Evolutionary conservation across 495 filamentous ascomycete species (phyloP).

Genomic region (Penicillium diatomitis): DNA sequence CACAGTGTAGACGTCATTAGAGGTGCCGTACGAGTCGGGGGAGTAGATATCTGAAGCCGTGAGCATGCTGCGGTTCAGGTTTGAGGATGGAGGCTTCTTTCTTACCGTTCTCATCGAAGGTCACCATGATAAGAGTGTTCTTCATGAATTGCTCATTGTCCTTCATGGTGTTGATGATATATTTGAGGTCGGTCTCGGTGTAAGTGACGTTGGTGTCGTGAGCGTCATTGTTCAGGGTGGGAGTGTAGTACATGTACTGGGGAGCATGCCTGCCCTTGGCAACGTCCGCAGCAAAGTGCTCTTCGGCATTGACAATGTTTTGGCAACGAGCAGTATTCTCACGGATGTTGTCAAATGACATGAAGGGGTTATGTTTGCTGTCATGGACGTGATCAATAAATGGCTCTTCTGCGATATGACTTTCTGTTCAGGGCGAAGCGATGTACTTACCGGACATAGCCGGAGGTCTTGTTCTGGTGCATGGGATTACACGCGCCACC

Average conservation of each 20-base stretch:
- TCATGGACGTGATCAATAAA: background rate
- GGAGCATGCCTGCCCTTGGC: slow-evolving; percentile 3
- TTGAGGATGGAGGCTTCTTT: background rate
- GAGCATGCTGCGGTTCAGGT: background rate
- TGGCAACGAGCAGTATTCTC: slow-evolving; percentile 5
- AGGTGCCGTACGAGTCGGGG: slow-evolving; percentile 14
- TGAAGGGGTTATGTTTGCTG: slow-evolving; percentile 11
- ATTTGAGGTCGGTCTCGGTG: background rate
- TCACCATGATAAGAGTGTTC: slow-evolving; percentile 30
- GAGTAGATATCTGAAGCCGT: slow-evolving; percentile 17
- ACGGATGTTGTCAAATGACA: slow-evolving; percentile 12
- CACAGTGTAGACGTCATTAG: slow-evolving; percentile 4
- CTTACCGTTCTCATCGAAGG: slow-evolving; percentile 30
- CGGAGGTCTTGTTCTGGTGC: slow-evolving; percentile 1
- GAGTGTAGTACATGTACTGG: slow-evolving; percentile 6
- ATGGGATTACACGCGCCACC: slow-evolving; percentile 7
- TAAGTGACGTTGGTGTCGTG: slow-evolving; percentile 9
- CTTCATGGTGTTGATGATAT: slow-evolving; percentile 25
- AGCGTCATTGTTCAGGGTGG: slow-evolving; percentile 3
- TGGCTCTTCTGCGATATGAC: background rate
- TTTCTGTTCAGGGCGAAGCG: background rate
- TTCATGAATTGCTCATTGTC: slow-evolving; percentile 30
- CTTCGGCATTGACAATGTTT: slow-evolving; percentile 10
- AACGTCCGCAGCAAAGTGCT: slow-evolving; percentile 6
- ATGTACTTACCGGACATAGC: slow-evolving; percentile 6